Evolutionary conservation across 2,329 filamentous ascomycete genomes (phyloP), one percentile per base, ranked within the genome.

Genomic region (Verticillium zaregamsianum): DNA sequence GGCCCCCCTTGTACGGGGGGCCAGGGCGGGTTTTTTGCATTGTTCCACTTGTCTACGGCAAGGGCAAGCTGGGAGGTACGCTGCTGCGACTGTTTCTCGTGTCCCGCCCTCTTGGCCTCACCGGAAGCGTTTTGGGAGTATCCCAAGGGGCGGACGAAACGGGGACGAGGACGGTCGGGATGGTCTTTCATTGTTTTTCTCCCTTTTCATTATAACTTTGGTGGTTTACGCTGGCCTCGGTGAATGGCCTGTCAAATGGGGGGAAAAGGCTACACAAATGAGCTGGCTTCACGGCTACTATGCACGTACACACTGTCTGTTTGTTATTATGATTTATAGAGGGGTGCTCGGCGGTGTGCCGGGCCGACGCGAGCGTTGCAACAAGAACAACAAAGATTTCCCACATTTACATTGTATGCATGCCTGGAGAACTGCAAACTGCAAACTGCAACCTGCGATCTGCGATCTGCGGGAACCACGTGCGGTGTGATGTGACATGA

Each of bases 261-360:
- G 39, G 45, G 9, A 52, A 52, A 52, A 52, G 45, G 45, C 45
- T 52, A 52, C 49, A 60, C 59, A 60, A 57, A 59, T 49, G 25
- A 40, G 45, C 45, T 35, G 56, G 59, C 59, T 60, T 60, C 54
- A 45, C 59, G 55, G 59, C 54, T 57, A 60, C 52, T 33, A 56
- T 28, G 14, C 20, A 55, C 52, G 54, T 57, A 31, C 54, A 60
- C 49, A 60, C 12, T 52, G 45, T 28, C 17, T 52, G 12, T 52
- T 52, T 52, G 8, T 49, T 23, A 9, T 45, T 8, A n/a, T 45
- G 23, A 20, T 20, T 52, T 8, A 52, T 52, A 52, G 45, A 52
- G 45, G 33, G 45, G 45, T 52, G 45, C n/a, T 52, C 20, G 45
- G 45, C 45, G 20, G 11, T 23, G 45, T 52, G 45, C 45, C n/a